A percentile compares a stretch with the other conserved stretches of the same genome.
phyloP scores from a whole-genome alignment of 169 alveolate genomes.

The Plasmodium blacklocki region DNA sequence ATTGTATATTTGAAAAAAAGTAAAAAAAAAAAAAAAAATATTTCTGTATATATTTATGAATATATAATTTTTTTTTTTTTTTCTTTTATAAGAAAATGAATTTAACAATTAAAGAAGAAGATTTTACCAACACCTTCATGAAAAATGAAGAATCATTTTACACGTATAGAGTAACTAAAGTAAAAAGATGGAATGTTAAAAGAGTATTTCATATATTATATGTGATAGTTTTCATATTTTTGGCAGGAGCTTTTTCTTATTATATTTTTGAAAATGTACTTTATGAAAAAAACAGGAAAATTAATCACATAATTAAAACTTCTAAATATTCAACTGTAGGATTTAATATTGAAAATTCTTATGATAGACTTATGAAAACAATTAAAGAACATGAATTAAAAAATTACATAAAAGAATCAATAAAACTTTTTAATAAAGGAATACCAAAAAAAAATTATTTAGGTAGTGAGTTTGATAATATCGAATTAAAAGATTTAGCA shows the following conservation, averaged over 20 bases:
- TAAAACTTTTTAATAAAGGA: conserved; percentile 15
- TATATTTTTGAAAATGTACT: conserved; percentile 3
- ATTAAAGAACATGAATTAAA: conserved; percentile 7
- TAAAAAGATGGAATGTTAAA: conserved; percentile 5
- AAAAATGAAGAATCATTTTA: too few species aligned
- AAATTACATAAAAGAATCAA: conserved; percentile 23
- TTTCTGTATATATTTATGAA: too few species aligned
- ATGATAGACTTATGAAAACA: conserved; percentile 23
- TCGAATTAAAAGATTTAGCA: conserved; percentile 37
- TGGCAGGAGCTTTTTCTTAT: conserved; percentile 15
- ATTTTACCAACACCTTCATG: too few species aligned
- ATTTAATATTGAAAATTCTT: conserved; percentile 23
- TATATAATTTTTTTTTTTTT: too few species aligned
- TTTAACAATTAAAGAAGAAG: too few species aligned
- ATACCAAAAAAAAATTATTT: conserved; percentile 8
- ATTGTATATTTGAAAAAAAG: too few species aligned
- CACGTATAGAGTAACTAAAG: neutral
- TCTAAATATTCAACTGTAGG: conserved; percentile 25
- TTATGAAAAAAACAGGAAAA: neutral
- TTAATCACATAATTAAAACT: conserved; percentile 12
- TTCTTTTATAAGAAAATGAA: too few species aligned
- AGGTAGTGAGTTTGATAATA: conserved; percentile 22
- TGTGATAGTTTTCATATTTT: conserved; percentile 11
- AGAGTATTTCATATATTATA: conserved; percentile 22
- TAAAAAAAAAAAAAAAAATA: too few species aligned